phyloP scores from a whole-genome alignment of 257 asterid species.

The Cinchona pubescens region DNA sequence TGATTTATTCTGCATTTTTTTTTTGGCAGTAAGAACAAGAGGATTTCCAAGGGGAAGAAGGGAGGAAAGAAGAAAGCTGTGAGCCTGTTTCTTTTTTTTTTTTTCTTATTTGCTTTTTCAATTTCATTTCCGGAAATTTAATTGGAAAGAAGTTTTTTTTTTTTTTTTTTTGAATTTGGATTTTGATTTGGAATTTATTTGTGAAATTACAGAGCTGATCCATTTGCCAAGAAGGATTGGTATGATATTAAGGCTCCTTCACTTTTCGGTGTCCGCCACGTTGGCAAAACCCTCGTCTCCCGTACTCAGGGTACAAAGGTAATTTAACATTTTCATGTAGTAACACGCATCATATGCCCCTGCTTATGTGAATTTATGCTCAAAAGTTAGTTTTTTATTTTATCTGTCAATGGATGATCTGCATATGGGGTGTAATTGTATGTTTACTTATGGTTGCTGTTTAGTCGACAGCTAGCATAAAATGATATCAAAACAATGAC shows the following conservation, averaged over 20 bases:
- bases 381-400: not conserved
- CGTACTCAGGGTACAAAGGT: constrained; percentile 43
- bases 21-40: constrained; percentile 32
- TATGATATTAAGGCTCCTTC: constrained; percentile 35
- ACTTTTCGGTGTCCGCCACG: constrained; percentile 17
- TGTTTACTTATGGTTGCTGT: not conserved
- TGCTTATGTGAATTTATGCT: not conserved
- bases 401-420: not conserved
- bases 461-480: too few relatives aligned
- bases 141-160: not conserved
- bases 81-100: not conserved
- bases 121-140: not conserved
- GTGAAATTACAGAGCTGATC: constrained; percentile 20
- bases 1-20: constrained; percentile 6
- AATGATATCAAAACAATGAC: too few relatives aligned
- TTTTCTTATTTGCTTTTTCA: not conserved
- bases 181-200: not conserved
- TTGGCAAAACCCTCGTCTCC: constrained; percentile 33
- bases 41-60: constrained; percentile 41
- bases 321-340: not conserved
- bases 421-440: not conserved
- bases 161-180: too few relatives aligned
- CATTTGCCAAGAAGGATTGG: constrained; percentile 37
- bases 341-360: too few relatives aligned
- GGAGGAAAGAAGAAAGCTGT: constrained; percentile 46